Conservation (phyloP, 805 yeast species). For the Metschnikowia matae region DNA sequence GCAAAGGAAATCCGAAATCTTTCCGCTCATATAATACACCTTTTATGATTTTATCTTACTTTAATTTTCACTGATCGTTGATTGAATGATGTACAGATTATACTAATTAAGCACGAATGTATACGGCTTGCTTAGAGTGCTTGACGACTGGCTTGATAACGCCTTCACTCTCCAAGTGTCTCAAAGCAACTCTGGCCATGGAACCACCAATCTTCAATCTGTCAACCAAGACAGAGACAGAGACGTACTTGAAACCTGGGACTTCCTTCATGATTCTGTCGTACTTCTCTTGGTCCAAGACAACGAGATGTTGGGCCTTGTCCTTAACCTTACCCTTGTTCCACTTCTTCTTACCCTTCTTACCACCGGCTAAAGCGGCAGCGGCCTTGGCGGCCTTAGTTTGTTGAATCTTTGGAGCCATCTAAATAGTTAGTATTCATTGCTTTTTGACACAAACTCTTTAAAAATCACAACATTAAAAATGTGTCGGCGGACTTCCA, state of each 20-base stretch:
- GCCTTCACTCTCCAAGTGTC: constrained; percentile 93
- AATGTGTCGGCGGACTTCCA: neutral
- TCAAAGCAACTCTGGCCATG: constrained; percentile 95
- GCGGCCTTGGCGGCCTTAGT: constrained; percentile 99
- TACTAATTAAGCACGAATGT: constrained; percentile 62
- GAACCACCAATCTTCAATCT: constrained; percentile 99
- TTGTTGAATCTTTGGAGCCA: constrained; percentile 99
- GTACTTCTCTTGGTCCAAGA: constrained; percentile 96
- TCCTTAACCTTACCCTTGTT: constrained; percentile 99
- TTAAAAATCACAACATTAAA: neutral
- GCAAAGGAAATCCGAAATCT: neutral
- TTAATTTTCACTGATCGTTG: constrained; percentile 14
- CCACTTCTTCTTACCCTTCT: constrained; percentile 99
- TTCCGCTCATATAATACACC: neutral
- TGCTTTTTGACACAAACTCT: neutral
- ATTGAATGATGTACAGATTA: constrained; percentile 17
- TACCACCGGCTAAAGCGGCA: constrained; percentile 99
- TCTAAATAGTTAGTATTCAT: constrained; percentile 23
- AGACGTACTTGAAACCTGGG: constrained; percentile 97
- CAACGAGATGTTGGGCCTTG: constrained; percentile 97
- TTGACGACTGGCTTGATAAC: constrained; percentile 88
- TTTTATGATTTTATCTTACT: neutral
- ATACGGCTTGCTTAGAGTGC: constrained; percentile 96
- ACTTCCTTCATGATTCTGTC: constrained; percentile 99
- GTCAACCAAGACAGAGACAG: constrained; percentile 97